phyloP scores from a whole-genome alignment of 2,329 filamentous ascomycete species.

The Claviceps sp. region DNA sequence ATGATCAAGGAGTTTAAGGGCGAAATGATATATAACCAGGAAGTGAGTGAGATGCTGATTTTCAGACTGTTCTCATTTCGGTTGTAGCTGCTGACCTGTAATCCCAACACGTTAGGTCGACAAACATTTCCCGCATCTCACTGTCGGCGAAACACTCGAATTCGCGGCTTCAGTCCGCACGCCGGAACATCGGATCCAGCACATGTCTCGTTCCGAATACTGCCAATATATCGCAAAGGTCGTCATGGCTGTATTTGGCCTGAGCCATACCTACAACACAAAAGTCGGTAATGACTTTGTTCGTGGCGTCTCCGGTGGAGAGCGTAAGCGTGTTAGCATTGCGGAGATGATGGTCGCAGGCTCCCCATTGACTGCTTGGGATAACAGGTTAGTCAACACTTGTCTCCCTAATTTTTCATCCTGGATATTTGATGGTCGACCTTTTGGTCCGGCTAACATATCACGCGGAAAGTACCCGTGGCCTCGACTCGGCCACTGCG shows the following conservation, averaged over 20 bases:
- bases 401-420: background rate
- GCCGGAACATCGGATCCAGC: slow-evolving; percentile 49
- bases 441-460: background rate
- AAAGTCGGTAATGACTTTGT: slow-evolving; percentile 65
- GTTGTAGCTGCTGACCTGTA: too few species aligned
- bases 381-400: slow-evolving; percentile 38
- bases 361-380: slow-evolving; percentile 48
- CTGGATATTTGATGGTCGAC: too few species aligned
- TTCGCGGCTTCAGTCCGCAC: slow-evolving; percentile 60
- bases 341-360: slow-evolving; percentile 61
- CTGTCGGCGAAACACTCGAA: slow-evolving; percentile 57
- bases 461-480: slow-evolving; percentile 37
- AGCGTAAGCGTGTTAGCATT: slow-evolving; percentile 69
- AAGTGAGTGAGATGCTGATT: slow-evolving; percentile 25
- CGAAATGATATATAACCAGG: slow-evolving; percentile 62
- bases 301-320: slow-evolving; percentile 57
- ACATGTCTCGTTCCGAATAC: slow-evolving; percentile 47
- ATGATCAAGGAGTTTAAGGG: slow-evolving; percentile 50
- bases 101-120: slow-evolving; percentile 33
- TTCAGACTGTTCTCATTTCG: too few species aligned
- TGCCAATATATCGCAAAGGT: slow-evolving; percentile 50
- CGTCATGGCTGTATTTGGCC: slow-evolving; percentile 57
- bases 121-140: slow-evolving; percentile 65
- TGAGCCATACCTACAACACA: slow-evolving; percentile 58
- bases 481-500: slow-evolving; percentile 61